Evolutionary conservation across 176 grass and related monocot species (phyloP), one percentile per base, ranked within the genome.

Genomic region (Calamus simplicifolius): DNA sequence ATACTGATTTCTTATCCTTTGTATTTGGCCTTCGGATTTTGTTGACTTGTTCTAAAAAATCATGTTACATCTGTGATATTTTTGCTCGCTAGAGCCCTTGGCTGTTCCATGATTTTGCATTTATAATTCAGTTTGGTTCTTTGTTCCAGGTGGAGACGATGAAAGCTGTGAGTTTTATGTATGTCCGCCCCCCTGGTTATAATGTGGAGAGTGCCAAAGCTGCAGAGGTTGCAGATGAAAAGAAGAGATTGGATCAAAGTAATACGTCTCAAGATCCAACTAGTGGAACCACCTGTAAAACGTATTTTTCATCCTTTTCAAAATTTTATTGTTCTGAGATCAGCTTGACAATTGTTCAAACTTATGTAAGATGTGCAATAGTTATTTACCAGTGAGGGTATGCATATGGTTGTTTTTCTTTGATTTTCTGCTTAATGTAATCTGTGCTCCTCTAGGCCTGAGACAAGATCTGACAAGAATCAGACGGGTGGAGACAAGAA

Each of bases 131-230:
- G 12, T 62, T 26, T 21, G 61, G 1, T 16, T 28, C 8, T 48
- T 77, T 6, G 18, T 25, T 6, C 8, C 13, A 92, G 84, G 67
- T 92, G 72, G 93, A 98, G 75, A 69, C 85, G 77, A 92, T 98
- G 87, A 91, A 98, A 85, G 81, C 87, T 52, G 84, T 98, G 56
- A 98, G 93, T 78, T 98, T 98, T 68, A 98, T 98, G 87, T 98
- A 98, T 3, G 81, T 98, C 6, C 77, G 84, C 3, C 93, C 93
- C 62, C 93, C 93, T 35, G 93, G 93, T 49, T 98, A 88, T 67
- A 91, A 98, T 57, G 61, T 81, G 30, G 93, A 98, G 73, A 89
- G 93, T 69, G 93, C 93, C 75, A 98, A 98, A 85, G 87, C 93
- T 35, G 87, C 87, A 48, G 93, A 92, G 70, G 51, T 92, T 71